Conservation (phyloP, 2,329 filamentous ascomycete species). For the Coleophoma eucalyptorum region DNA sequence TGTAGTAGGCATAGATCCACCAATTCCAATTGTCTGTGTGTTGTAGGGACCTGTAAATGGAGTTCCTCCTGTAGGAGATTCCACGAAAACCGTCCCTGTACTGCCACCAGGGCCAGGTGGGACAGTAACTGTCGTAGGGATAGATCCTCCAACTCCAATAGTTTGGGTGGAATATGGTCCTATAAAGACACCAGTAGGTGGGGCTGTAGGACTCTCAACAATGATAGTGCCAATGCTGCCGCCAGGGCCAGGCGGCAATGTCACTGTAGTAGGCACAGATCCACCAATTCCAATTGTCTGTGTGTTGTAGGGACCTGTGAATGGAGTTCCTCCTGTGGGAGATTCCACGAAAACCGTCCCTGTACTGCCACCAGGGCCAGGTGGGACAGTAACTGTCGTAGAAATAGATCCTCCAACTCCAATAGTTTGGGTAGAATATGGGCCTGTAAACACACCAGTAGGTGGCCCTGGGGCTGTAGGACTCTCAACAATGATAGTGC, state of each 20-base stretch:
- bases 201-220: background rate
- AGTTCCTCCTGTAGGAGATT: background rate
- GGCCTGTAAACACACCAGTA: background rate
- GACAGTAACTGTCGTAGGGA: background rate
- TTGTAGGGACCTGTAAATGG: background rate
- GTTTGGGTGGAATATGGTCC: background rate
- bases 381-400: background rate
- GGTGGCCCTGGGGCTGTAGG: background rate
- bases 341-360: background rate
- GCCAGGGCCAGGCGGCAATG: background rate
- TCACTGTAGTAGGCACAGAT: background rate
- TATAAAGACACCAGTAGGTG: background rate
- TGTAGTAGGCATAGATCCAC: background rate
- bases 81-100: background rate
- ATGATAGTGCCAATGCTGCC: background rate
- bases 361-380: background rate
- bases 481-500: background rate
- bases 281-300: background rate
- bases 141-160: background rate
- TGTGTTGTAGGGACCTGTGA: background rate
- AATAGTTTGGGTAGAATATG: background rate
- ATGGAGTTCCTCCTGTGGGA: background rate
- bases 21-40: background rate
- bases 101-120: background rate
- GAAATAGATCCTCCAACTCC: background rate